Conservation (phyloP, 2,329 filamentous ascomycete species). For the Rosellinia necatrix region DNA sequence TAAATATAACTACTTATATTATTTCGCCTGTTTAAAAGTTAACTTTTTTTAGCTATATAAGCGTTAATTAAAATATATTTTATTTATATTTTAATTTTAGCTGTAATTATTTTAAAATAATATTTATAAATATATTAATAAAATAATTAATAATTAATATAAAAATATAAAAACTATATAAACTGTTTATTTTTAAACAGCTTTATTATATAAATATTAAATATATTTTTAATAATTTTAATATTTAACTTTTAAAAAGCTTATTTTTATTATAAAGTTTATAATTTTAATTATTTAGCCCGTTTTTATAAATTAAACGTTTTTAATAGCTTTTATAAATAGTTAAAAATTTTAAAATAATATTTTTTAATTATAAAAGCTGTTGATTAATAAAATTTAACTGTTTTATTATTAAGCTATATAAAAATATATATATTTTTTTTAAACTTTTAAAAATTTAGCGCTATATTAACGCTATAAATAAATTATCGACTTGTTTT, state of each 20-base stretch:
- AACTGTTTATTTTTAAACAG: conserved; percentile 1
- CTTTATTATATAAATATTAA: conserved; percentile 2
- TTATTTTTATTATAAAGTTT: conserved; percentile 8
- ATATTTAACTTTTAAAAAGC: neutral
- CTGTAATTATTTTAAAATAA: conserved; percentile 7
- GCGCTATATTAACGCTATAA: neutral
- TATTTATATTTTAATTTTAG: conserved; percentile 2
- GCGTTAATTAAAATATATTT: neutral
- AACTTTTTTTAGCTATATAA: neutral
- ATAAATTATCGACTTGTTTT: neutral
- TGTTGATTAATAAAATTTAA: neutral
- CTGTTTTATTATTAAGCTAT: neutral
- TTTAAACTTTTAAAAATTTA: neutral
- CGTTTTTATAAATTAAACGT: conserved; percentile 1
- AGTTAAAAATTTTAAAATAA: neutral
- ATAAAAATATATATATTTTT: neutral
- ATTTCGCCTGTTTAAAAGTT: neutral
- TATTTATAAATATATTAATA: neutral
- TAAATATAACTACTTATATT: neutral
- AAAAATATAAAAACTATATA: neutral
- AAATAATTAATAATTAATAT: conserved; percentile 5
- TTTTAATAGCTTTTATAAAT: neutral
- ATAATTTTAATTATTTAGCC: neutral
- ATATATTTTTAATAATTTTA: conserved; percentile 4
- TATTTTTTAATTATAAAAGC: neutral